Evolutionary conservation across 1,284 basidiomycete species (phyloP).

Genomic region (Pisolithus thermaeus): DNA sequence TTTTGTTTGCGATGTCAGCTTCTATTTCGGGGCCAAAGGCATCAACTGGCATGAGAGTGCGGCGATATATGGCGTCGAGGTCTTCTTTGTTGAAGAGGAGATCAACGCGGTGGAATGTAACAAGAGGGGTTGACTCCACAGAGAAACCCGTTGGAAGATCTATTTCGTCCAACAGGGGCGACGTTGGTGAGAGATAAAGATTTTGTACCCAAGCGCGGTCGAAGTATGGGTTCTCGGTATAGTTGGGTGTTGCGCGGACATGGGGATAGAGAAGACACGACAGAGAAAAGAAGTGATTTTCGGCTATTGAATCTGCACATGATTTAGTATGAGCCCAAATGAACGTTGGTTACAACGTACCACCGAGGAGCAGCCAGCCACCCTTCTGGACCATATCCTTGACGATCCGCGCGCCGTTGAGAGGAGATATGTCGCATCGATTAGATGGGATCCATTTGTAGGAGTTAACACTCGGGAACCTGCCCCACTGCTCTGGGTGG

Average conservation of each 20-base stretch:
- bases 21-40: background rate
- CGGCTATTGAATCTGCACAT: constrained; percentile 53
- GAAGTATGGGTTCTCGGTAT: constrained; percentile 44
- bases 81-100: constrained; percentile 48
- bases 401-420: constrained; percentile 39
- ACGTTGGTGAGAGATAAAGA: constrained; percentile 51
- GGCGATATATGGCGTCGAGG: constrained; percentile 41
- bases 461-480: constrained; percentile 46
- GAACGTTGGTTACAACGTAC: constrained; percentile 29
- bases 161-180: constrained; percentile 32
- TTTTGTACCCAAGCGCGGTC: constrained; percentile 62
- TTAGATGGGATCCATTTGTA: constrained; percentile 48
- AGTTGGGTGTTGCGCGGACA: constrained; percentile 57
- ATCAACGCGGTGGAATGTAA: constrained; percentile 59
- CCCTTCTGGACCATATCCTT: constrained; percentile 58
- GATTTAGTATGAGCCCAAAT: too few species aligned
- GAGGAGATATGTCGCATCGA: constrained; percentile 35
- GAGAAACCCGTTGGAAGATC: constrained; percentile 46
- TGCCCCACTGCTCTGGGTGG: constrained; percentile 38
- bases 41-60: constrained; percentile 16
- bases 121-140: constrained; percentile 51
- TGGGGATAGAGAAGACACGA: constrained; percentile 62
- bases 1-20: constrained; percentile 8
- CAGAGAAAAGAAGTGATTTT: constrained; percentile 66
- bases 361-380: constrained; percentile 60